Base-by-base conservation (phyloP, 805 yeast genomes). In the Saturnispora quitensis region DNA sequence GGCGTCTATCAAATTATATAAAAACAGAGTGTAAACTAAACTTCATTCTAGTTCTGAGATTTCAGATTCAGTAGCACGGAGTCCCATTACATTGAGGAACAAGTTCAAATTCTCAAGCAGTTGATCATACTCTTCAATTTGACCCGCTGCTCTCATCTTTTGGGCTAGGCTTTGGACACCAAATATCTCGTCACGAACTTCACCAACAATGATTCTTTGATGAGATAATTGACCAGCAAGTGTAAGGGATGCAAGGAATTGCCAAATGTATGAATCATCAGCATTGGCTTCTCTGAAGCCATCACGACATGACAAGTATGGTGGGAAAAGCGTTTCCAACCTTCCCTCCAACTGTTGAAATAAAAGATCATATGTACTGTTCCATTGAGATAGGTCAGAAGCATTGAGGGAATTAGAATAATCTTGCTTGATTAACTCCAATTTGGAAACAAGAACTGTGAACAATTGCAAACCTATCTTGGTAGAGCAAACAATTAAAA, bases 31-130 rank as follows among this genome's bases (percentile, higher is more conserved):
- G n/a, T 22, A 20, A 18, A 20, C 3, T 25, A 6, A 33, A 10
- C 15, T 9, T 35, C 31, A 50, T 22, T 50, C 52, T 4, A 90
- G 73, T 70, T 89, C 97, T 42, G 84, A 79, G 63, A 90, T 90
- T 66, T 88, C 97, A 52, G 82, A 84, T 60, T 88, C 93, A 58
- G 87, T 86, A 5, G 97, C 96, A 54, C 86, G 88, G 57, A 91
- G 77, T 7, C 99, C 99, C 95, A 91, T 89, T 45, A 90, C 97
- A 60, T 91, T 93, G 69, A 91, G 77, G 72, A 89, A 90, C 77
- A 91, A 72, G 67, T 91, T 91, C 77, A 91, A 78, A 64, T 89
- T 89, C 57, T 80, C 81, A 62, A 84, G 76, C 33, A 58, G 57
- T 70, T 74, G 80, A 59, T 73, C 80, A 58, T 75, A 77, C 62